phyloP scores from a whole-genome alignment of 108 stramenopile genomes.

The Nitzschia sp. region DNA sequence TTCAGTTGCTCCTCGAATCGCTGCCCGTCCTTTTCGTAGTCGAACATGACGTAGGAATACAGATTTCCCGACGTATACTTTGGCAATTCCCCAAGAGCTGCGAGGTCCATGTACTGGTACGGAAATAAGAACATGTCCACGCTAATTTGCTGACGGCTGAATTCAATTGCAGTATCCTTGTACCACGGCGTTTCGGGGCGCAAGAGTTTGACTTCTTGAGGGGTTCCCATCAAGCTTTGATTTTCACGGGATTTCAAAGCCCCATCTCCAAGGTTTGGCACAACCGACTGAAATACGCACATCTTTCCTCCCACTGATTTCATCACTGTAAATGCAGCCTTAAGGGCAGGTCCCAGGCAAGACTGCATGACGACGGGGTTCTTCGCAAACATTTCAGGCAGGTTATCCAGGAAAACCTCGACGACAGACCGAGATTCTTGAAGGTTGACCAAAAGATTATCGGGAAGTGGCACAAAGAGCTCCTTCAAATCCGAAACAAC shows the following conservation, averaged over 20 bases:
- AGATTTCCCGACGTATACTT: constrained; percentile 88
- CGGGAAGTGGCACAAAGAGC: constrained; percentile 93
- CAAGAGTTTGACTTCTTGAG: constrained; percentile 90
- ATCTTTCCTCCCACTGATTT: constrained; percentile 97
- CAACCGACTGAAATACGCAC: constrained; percentile 85
- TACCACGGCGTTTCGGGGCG: constrained; percentile 82
- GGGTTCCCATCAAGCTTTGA: constrained; percentile 90
- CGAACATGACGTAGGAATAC: constrained; percentile 91
- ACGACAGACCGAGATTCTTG: constrained; percentile 84
- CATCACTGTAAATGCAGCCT: constrained; percentile 95
- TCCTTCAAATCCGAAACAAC: constrained; percentile 94
- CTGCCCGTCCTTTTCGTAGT: constrained; percentile 68
- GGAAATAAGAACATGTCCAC: constrained; percentile 95
- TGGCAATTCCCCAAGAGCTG: constrained; percentile 83
- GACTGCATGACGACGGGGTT: constrained; percentile 52
- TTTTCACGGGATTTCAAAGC: constrained; percentile 89
- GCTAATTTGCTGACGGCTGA: constrained; percentile 93
- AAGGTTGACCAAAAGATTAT: constrained; percentile 95
- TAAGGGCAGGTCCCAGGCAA: constrained; percentile 92
- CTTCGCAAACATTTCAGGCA: constrained; percentile 91
- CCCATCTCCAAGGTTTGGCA: constrained; percentile 94
- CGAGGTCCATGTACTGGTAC: constrained; percentile 92
- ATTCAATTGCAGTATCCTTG: constrained; percentile 95
- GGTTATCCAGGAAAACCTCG: constrained; percentile 89
- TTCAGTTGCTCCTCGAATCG: constrained; percentile 83